Evolutionary conservation across 176 grass and related monocot genomes (phyloP), one percentile per base, ranked within the genome.

Genomic region (Carex scoparia): DNA sequence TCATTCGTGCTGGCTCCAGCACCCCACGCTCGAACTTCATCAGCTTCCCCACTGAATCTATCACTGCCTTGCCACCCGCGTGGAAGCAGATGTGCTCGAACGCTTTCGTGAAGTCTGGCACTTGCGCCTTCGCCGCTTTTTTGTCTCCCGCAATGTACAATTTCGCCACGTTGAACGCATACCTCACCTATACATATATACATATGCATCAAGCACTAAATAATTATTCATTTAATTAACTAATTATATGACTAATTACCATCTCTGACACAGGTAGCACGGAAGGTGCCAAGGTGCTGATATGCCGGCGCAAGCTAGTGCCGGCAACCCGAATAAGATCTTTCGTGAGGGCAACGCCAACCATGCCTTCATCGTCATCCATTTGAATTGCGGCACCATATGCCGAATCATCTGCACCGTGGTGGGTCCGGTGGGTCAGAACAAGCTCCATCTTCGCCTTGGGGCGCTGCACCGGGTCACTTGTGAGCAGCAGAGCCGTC

Each of bases 11-110:
- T 27, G 90, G 90, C 84, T 94, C 94, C 46, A 93, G 89, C 1
- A 94, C 90, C 6, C 4, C 0, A 0, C 56, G 85, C 0, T 83
- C 84, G 59, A 97, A 87, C 81, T 82, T 81, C 94, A 94, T 90
- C 7, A 97, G 89, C 89, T 90, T 84, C 64, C 77, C 87, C 71
- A 97, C 89, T 19, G 89, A 54, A 57, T 92, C 89, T 84, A 97
- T 97, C 86, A 97, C 92, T 66, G 94, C 94, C 87, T 97, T 97
- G 33, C 94, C 92, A 12, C 94, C 92, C 0, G 92, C 87, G 78
- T 97, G 92, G 85, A 97, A 87, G 92, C 94, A 97, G 71, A 97
- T 92, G 89, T 97, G 94, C 86, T 94, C 89, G 86, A 97, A 97
- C 33, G 90, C 94, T 8, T 69, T 71, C 79, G 85, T 91, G 92